Conservation (phyloP, 495 filamentous ascomycete genomes). For the Penicillium maclennaniae region DNA sequence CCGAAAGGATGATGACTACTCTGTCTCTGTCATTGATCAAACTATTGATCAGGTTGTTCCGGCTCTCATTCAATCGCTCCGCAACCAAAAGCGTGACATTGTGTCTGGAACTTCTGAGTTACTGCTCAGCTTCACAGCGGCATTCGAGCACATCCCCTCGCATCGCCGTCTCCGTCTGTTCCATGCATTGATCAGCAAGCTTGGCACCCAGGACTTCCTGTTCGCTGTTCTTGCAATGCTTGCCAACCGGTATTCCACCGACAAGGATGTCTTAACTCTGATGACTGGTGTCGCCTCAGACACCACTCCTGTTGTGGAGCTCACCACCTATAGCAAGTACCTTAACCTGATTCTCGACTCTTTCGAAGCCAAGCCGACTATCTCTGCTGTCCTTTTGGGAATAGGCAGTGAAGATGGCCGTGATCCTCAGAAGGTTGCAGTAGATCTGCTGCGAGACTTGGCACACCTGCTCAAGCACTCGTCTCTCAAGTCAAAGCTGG, state of each 20-base stretch:
- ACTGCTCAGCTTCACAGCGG: slow-evolving; percentile 84
- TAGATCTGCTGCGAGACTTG: slow-evolving; percentile 54
- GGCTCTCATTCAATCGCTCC: slow-evolving; percentile 79
- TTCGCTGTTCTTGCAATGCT: slow-evolving; percentile 48
- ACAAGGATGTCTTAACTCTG: slow-evolving; percentile 43
- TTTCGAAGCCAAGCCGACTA: slow-evolving; percentile 62
- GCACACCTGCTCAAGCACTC: slow-evolving; percentile 45
- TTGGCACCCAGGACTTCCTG: slow-evolving; percentile 75
- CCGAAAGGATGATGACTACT: slow-evolving; percentile 90
- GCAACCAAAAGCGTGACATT: slow-evolving; percentile 69
- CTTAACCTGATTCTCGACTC: slow-evolving; percentile 68
- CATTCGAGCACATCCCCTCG: slow-evolving; percentile 88
- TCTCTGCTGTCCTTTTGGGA: slow-evolving; percentile 66
- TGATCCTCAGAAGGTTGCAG: slow-evolving; percentile 56
- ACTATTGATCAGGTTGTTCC: slow-evolving; percentile 90
- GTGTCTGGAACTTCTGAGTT: slow-evolving; percentile 79
- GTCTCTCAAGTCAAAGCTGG: slow-evolving; percentile 41
- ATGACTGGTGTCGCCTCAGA: slow-evolving; percentile 44
- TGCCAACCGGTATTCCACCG: slow-evolving; percentile 40
- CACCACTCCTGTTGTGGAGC: slow-evolving; percentile 61
- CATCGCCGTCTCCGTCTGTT: slow-evolving; percentile 80
- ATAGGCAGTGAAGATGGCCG: slow-evolving; percentile 57
- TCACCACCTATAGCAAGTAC: slow-evolving; percentile 65
- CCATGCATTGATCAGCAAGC: slow-evolving; percentile 68
- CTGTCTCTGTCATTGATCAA: slow-evolving; percentile 79